Percentiles rank a stretch among this genome's conserved stretches.
Conservation (phyloP, 805 yeast genomes). For the Candida nitratophila region DNA sequence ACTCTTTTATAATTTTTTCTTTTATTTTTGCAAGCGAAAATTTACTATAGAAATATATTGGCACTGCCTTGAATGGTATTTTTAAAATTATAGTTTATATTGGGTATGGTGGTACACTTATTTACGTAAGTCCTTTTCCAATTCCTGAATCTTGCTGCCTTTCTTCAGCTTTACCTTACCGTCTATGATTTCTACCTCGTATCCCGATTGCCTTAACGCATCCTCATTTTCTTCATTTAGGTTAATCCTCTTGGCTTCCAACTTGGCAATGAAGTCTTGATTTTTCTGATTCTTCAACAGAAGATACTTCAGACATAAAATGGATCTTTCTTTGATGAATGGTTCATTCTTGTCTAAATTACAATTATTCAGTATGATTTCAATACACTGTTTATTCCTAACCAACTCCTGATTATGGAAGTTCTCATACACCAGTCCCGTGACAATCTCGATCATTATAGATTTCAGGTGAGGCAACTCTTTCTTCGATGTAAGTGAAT, state of each 20-base stretch:
- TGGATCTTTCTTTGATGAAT: constrained; percentile 75
- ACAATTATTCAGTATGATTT: constrained; percentile 69
- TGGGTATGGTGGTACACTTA: background rate
- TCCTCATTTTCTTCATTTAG: constrained; percentile 47
- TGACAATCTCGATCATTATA: constrained; percentile 57
- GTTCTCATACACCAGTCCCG: constrained; percentile 47
- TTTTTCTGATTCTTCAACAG: constrained; percentile 59
- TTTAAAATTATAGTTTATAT: too few species aligned
- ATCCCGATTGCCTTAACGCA: constrained; percentile 56
- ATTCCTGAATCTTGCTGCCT: constrained; percentile 1
- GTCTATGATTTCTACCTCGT: constrained; percentile 61
- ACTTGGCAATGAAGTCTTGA: constrained; percentile 65
- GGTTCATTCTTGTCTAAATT: constrained; percentile 87
- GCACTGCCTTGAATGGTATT: too few species aligned
- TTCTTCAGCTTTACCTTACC: constrained; percentile 59
- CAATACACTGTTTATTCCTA: constrained; percentile 61
- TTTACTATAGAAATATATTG: too few species aligned
- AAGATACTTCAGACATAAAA: constrained; percentile 67
- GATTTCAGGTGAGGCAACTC: constrained; percentile 62
- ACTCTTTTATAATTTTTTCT: too few species aligned
- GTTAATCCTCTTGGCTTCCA: constrained; percentile 69
- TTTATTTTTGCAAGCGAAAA: too few species aligned
- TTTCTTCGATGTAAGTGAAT: constrained; percentile 11
- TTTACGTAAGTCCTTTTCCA: background rate
- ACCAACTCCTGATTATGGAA: constrained; percentile 58